phyloP scores from a whole-genome alignment of 2,329 filamentous ascomycete species.

The Macrophomina pseudophaseolina region DNA sequence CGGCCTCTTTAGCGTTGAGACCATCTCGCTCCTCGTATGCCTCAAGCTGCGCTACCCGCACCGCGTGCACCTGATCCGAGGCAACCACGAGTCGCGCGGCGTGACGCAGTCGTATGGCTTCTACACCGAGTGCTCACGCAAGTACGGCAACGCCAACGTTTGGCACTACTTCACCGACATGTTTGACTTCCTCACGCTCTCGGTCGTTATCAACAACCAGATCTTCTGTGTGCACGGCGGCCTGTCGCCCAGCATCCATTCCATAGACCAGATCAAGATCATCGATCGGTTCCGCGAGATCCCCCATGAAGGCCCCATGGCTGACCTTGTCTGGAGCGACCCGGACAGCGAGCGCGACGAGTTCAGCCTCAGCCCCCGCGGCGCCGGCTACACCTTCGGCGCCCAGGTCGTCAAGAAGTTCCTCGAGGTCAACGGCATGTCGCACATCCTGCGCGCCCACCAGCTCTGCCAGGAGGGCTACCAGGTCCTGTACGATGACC shows the following conservation, averaged over 20 bases:
- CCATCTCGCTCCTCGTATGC: slow-evolving; percentile 95
- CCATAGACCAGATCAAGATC: slow-evolving; percentile 99
- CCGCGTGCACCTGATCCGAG: slow-evolving; percentile 93
- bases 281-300: slow-evolving; percentile 99
- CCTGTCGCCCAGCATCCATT: slow-evolving; percentile 76
- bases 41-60: slow-evolving; percentile 96
- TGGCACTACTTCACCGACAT: slow-evolving; percentile 99
- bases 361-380: slow-evolving; percentile 90
- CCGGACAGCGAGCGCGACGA: slow-evolving; percentile 97
- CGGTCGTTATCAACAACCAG: slow-evolving; percentile 97
- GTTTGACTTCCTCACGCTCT: slow-evolving; percentile 97
- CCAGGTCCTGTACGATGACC: slow-evolving; percentile 94
- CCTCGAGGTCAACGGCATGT: slow-evolving; percentile 95
- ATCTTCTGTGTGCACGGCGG: slow-evolving; percentile 99
- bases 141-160: slow-evolving; percentile 97
- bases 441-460: slow-evolving; percentile 95
- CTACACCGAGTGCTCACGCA: slow-evolving; percentile 96
- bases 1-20: slow-evolving; percentile 98
- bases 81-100: slow-evolving; percentile 96
- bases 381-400: slow-evolving; percentile 96
- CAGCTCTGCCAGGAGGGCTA: slow-evolving; percentile 98
- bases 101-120: slow-evolving; percentile 99
- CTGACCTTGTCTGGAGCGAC: slow-evolving; percentile 98
- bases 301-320: slow-evolving; percentile 98
- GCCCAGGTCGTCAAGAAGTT: slow-evolving; percentile 99